Evolutionary conservation across 2,329 filamentous ascomycete species (phyloP).

Genomic region (Colletotrichum eremochloae): DNA sequence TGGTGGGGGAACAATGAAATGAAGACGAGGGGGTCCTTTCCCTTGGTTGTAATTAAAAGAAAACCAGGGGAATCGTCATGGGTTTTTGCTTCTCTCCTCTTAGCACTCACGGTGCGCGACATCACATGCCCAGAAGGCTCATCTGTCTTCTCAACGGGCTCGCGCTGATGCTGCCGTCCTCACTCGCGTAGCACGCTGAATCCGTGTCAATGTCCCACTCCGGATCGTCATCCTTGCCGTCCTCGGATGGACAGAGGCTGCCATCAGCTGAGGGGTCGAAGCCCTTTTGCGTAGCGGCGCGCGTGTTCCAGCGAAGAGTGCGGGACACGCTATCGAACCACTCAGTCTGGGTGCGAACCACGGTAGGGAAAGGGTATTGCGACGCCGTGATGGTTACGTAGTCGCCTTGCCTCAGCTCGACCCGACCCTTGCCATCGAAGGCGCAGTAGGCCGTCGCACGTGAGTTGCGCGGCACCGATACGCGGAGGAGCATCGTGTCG

Average conservation of each 20-base stretch:
- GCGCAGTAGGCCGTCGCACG: slow-evolving; percentile 96
- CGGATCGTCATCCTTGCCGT: slow-evolving; percentile 70
- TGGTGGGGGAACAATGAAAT: not conserved
- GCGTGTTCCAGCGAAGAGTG: slow-evolving; percentile 94
- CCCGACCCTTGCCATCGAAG: slow-evolving; percentile 95
- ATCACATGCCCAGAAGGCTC: slow-evolving; percentile 76
- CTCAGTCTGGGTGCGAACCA: slow-evolving; percentile 88
- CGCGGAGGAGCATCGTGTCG: slow-evolving; percentile 91
- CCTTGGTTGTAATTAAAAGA: not conserved
- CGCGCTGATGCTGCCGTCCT: slow-evolving; percentile 76
- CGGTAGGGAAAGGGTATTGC: slow-evolving; percentile 97
- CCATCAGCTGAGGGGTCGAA: slow-evolving; percentile 70
- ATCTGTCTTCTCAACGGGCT: slow-evolving; percentile 80
- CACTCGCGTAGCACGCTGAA: slow-evolving; percentile 76
- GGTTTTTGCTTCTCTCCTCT: not conserved
- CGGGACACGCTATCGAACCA: slow-evolving; percentile 98
- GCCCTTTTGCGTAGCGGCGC: slow-evolving; percentile 91
- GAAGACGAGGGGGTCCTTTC: not conserved
- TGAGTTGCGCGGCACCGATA: slow-evolving; percentile 86
- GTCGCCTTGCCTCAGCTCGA: slow-evolving; percentile 93
- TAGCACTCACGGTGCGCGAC: not conserved
- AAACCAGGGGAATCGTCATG: slow-evolving; percentile 15
- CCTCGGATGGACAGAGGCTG: slow-evolving; percentile 49
- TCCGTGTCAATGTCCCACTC: slow-evolving; percentile 98
- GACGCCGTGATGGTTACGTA: slow-evolving; percentile 96